These are phyloP conservation scores for Chenopodium suecicum DNA, from an alignment of 148 eudicot species.

Conservation along the genomic window DNA sequence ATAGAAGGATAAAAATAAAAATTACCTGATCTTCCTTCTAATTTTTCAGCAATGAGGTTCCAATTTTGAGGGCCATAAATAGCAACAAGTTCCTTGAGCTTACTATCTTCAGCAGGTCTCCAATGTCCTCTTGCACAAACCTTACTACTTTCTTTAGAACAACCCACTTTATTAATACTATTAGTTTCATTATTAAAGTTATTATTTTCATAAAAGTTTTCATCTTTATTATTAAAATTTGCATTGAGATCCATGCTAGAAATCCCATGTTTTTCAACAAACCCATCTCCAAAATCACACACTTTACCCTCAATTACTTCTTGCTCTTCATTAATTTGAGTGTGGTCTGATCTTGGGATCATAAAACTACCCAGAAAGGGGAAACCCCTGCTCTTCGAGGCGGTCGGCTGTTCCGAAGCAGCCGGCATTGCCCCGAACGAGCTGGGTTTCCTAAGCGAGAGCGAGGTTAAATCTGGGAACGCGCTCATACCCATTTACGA, in stretches of 20 bases:
- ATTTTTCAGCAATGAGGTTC: conserved; percentile 82
- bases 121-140: conserved; percentile 82
- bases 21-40: conserved; percentile 82
- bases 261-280: conserved; percentile 20
- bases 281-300: conserved; percentile 24
- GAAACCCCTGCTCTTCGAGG: conserved; percentile 21
- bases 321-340: conserved; percentile 8
- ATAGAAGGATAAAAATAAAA: background rate
- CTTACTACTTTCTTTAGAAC: conserved; percentile 35
- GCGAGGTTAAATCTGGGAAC: conserved; percentile 34
- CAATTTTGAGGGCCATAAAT: conserved; percentile 85
- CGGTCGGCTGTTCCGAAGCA: background rate
- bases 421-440: background rate
- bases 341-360: background rate
- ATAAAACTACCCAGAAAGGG: conserved; percentile 19
- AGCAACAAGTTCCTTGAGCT: conserved; percentile 73
- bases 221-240: conserved; percentile 22
- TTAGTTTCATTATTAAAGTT: background rate
- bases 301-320: conserved; percentile 10
- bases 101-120: conserved; percentile 78
- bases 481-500: conserved; percentile 22
- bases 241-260: conserved; percentile 34
- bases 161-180: conserved; percentile 16
- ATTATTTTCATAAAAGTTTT: conserved; percentile 7
- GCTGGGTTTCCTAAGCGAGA: conserved; percentile 26